Evolutionary conservation across 305 asterid genomes (phyloP).

Genomic region (Fraxinus angustifolia): DNA sequence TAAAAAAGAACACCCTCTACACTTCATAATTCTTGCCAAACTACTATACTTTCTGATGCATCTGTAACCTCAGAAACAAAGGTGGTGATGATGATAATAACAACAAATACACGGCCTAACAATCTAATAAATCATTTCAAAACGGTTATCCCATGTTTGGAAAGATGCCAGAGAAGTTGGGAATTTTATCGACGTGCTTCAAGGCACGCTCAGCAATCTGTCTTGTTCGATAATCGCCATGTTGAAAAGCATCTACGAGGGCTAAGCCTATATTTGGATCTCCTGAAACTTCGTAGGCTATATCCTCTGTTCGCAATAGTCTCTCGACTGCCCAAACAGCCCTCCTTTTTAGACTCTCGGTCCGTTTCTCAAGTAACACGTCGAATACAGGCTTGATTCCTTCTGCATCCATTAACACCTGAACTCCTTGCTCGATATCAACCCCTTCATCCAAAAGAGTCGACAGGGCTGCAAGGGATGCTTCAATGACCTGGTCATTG

Average conservation of each 20-base stretch:
- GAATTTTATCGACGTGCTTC: constrained; percentile 73
- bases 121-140: constrained; percentile 14
- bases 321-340: constrained; percentile 94
- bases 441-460: constrained; percentile 83
- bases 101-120: constrained; percentile 7
- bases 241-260: constrained; percentile 84
- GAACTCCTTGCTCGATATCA: constrained; percentile 67
- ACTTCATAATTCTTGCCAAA: constrained; percentile 28
- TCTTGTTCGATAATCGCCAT: constrained; percentile 74
- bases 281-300: constrained; percentile 56
- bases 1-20: constrained; percentile 24
- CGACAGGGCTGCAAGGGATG: constrained; percentile 86
- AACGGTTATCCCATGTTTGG: constrained; percentile 41
- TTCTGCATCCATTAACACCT: constrained; percentile 58
- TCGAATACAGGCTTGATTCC: constrained; percentile 73
- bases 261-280: constrained; percentile 81
- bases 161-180: constrained; percentile 83
- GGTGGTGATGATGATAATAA: background rate
- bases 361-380: constrained; percentile 70
- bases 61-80: constrained; percentile 15
- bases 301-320: constrained; percentile 58
- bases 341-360: constrained; percentile 62
- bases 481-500: constrained; percentile 79
- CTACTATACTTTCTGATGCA: constrained; percentile 17
- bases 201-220: constrained; percentile 92